phyloP scores from a whole-genome alignment of 2,329 filamentous ascomycete genomes.

The Trichoderma afroharzianum region DNA sequence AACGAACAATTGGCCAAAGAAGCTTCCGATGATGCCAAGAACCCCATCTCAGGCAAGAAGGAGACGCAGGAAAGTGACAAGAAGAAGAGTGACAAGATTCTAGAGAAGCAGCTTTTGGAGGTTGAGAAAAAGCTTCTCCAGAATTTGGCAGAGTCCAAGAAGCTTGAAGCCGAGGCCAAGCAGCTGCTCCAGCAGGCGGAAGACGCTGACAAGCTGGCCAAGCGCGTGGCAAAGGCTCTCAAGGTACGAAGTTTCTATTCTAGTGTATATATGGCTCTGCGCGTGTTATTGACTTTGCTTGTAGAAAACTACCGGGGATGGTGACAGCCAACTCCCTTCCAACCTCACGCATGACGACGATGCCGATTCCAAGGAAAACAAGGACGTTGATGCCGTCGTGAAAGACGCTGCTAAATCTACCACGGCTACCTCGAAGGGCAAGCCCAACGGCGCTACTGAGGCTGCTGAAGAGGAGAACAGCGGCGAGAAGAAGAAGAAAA shows the following conservation, averaged over 20 bases:
- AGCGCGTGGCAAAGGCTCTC: conserved; percentile 21
- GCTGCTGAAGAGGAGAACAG: background rate
- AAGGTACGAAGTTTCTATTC: background rate
- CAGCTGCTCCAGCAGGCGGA: conserved; percentile 41
- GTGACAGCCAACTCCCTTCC: background rate
- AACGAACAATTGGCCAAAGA: conserved; percentile 22
- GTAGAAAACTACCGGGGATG: background rate
- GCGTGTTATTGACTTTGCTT: background rate
- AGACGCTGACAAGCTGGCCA: conserved; percentile 29
- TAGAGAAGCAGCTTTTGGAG: conserved; percentile 18
- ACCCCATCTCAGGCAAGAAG: background rate
- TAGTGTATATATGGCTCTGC: background rate
- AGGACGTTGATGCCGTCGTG: background rate
- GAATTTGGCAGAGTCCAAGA: conserved; percentile 35
- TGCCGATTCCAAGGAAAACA: background rate
- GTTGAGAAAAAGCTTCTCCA: conserved; percentile 38
- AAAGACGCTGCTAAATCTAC: background rate
- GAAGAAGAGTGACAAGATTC: background rate
- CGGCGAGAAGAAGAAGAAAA: conserved; percentile 2
- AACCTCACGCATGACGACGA: background rate
- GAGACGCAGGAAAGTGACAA: background rate
- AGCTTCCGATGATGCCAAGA: conserved; percentile 14
- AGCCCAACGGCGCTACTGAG: background rate
- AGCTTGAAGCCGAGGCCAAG: conserved; percentile 38
- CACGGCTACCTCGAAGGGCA: background rate